Conservation (phyloP, 2,329 filamentous ascomycete species). For the Fonsecaea multimorphosa region DNA sequence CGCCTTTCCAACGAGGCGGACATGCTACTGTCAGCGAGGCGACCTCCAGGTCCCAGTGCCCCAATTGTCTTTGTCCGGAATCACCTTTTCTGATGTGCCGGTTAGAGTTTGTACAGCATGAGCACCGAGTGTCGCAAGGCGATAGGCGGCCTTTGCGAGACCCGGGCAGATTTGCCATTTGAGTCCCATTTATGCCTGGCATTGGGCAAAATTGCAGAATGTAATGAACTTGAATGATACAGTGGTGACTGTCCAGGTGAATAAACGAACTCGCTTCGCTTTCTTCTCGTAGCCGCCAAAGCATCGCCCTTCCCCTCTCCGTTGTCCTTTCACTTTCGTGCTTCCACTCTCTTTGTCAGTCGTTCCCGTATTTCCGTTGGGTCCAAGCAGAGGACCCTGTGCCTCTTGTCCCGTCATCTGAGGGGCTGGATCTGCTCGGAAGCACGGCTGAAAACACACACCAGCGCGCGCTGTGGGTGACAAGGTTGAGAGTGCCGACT, state of each 20-base stretch:
- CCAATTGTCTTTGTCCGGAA: background rate
- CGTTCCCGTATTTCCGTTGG: background rate
- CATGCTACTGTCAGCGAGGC: background rate
- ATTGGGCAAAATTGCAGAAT: background rate
- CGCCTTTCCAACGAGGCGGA: background rate
- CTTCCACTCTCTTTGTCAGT: background rate
- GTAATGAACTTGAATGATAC: no score
- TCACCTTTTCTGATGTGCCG: background rate
- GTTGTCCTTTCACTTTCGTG: background rate
- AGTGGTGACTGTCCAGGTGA: no score
- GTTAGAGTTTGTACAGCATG: background rate
- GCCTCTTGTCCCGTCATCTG: background rate
- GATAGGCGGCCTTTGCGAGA: background rate
- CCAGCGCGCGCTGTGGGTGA: background rate
- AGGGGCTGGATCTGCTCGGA: constrained; percentile 1
- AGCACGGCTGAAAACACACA: background rate
- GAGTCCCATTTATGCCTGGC: background rate
- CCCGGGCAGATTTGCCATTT: background rate
- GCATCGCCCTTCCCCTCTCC: no score
- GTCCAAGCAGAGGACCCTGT: background rate
- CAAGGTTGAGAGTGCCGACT: constrained; percentile 1
- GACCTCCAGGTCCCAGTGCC: background rate
- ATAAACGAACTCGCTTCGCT: background rate
- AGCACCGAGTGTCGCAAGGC: background rate
- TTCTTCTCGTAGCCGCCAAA: no score